Base-by-base conservation (phyloP, 148 eudicot genomes). In the Nyssa sinensis region DNA sequence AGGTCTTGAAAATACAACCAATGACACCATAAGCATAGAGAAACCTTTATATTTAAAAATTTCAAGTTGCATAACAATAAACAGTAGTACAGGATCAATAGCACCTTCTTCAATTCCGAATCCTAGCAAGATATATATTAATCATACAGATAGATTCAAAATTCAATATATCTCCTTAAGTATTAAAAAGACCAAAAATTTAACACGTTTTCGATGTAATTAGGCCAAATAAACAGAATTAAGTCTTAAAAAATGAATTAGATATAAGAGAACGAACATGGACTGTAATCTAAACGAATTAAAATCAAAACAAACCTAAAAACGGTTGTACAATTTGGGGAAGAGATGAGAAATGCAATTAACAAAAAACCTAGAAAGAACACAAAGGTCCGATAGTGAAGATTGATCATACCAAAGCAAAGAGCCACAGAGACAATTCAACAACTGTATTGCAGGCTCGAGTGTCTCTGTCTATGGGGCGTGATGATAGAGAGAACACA, bases 331-430 rank as follows among this genome's bases (percentile, higher is more conserved):
- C 51, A 44, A 3, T 28, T 13, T 62, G 29, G 29, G 4, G 17
- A 62, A 28, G 16, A 62, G 16, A 27, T 60, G 29, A 60, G 7
- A 60, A 60, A 25, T 60, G 29, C 4, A 60, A 25, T 6, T 23
- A 10, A 7, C 24, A 25, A 60, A 25, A 59, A 12, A 23, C 8
- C 10, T 24, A 24, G 7, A 59, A 2, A 59, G 7, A 25, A 25
- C 9, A n/a, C 28, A 25, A 3, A 24, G 35, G 9, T 31, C 29
- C 25, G 58, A 31, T 69, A 34, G 57, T 19, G 53, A 37, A 27
- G 47, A 24, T 33, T 61, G 66, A 27, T 39, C 65, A 9, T 72
- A 62, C 75, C 75, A 41, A 32, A 6, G 31, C 35, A 5, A 17
- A 28, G 39, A 30, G 10, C 39, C 47, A 23, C 2, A 41, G 55